Conservation (phyloP, 2,329 filamentous ascomycete species). For the Penicillium sp. region DNA sequence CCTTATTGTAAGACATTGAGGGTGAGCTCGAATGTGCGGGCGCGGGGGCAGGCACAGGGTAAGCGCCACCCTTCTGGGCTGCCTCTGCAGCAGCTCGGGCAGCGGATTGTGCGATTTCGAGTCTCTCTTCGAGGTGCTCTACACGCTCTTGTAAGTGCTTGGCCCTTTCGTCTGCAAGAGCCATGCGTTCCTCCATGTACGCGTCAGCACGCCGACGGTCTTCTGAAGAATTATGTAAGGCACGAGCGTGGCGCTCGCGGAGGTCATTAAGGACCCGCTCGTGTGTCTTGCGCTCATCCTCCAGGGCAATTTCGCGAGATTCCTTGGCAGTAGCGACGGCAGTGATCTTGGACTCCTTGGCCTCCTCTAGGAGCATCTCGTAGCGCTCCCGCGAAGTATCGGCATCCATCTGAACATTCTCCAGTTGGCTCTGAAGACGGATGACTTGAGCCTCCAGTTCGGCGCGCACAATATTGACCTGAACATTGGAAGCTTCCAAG, state of each 20-base stretch:
- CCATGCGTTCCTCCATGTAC: conserved; percentile 76
- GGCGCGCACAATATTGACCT: conserved; percentile 77
- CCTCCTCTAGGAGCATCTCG: conserved; percentile 81
- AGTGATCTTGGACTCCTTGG: conserved; percentile 65
- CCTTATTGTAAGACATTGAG: conserved; percentile 45
- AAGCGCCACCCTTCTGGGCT: conserved; percentile 55
- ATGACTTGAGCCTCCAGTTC: conserved; percentile 77
- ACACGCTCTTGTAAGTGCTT: conserved; percentile 85
- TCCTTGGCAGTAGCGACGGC: conserved; percentile 56
- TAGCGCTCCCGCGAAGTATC: conserved; percentile 78
- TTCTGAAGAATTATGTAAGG: conserved; percentile 70
- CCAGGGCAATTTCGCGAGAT: conserved; percentile 52
- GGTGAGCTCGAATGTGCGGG: conserved; percentile 47
- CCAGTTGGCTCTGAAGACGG: conserved; percentile 70
- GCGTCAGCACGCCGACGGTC: conserved; percentile 78
- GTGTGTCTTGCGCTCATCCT: conserved; percentile 63
- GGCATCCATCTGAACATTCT: conserved; percentile 72
- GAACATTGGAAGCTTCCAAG: conserved; percentile 77
- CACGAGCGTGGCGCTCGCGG: conserved; percentile 70
- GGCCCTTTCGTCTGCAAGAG: conserved; percentile 77
- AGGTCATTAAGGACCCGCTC: conserved; percentile 73
- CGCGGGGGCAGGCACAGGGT: conserved; percentile 31
- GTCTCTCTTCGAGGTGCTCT: conserved; percentile 79
- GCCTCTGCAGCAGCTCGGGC: conserved; percentile 79
- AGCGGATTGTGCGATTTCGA: conserved; percentile 85